Base-by-base conservation (phyloP, 2,329 filamentous ascomycete genomes). In the Bipolaris cookei region DNA sequence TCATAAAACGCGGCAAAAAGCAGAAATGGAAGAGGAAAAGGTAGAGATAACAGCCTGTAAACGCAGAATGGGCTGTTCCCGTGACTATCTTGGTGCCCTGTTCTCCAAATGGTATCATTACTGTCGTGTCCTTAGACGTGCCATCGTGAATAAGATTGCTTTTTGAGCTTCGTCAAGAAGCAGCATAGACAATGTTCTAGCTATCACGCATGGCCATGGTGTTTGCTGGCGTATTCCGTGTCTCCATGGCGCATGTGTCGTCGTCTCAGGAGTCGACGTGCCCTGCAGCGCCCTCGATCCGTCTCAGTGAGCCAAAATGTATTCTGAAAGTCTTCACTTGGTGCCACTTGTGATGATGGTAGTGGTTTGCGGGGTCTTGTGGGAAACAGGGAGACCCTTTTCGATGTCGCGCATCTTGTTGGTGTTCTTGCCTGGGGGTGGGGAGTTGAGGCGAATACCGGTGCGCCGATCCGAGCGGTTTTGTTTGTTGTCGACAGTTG, bases 401-500 rank as follows among this genome's bases (percentile, higher is more conserved):
- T 77, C 74, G 2, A 77, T 25, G 44, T 77, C 75, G 30, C 62
- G 64, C 4, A 58, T 54, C 43, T 57, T 65, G 45, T 53, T 64
- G 28, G 49, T 56, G 44, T 61, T 65, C 55, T 56, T 68, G 46
- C 63, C 60, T 11, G 69, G 66, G 18, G 75, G 74, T 18, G 75
- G 74, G 3, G 71, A 74, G 51, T 69, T 68, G 49, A 76, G 67
- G 28, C 73, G 71, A 10, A 77, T 73, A 13, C 72, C 69, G 5
- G 74, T 75, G 38, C 73, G 66, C 14, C 73, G 68, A 56, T 74
- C 75, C 41, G 74, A 61, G 39, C 71, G 73, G 34, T 71, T 75
- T 35, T 66, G 65, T 39, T 69, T 61, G 58, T 59, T 56, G 44
- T 69, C 67, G 49, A 70, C 58, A 23, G 62, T 62, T 18, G 68